A percentile compares a stretch with the other conserved stretches of the same genome.
phyloP scores from a whole-genome alignment of 805 yeast species.

The Teunomyces lycoperdinae region DNA sequence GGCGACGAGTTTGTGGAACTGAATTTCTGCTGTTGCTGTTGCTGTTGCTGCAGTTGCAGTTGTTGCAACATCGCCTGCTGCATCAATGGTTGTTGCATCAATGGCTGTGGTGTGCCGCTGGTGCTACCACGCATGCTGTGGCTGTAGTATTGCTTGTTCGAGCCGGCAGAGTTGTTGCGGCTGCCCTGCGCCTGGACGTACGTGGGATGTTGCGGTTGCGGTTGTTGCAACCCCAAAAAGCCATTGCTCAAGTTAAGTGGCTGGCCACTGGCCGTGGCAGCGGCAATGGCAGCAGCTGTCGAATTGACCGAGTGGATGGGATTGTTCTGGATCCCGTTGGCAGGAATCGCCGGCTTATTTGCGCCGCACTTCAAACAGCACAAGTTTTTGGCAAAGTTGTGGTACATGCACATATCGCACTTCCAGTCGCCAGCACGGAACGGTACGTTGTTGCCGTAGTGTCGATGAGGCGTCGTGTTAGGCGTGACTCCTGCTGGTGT shows the following conservation, averaged over 20 bases:
- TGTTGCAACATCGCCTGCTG: slow-evolving; percentile 12
- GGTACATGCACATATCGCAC: slow-evolving; percentile 83
- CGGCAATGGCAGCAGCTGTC: slow-evolving; percentile 47
- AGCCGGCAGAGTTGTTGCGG: slow-evolving; percentile 6
- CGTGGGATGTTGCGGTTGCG: slow-evolving; percentile 27
- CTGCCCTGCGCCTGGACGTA: slow-evolving; percentile 8
- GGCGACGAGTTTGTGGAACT: slow-evolving; percentile 18
- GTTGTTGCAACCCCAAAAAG: slow-evolving; percentile 33
- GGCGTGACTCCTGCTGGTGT: not conserved
- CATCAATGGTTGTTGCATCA: slow-evolving; percentile 22
- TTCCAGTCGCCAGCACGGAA: slow-evolving; percentile 98
- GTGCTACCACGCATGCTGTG: slow-evolving; percentile 15
- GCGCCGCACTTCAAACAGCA: slow-evolving; percentile 88
- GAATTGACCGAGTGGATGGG: slow-evolving; percentile 35
- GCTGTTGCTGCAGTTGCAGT: slow-evolving; percentile 15
- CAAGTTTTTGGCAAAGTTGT: slow-evolving; percentile 87
- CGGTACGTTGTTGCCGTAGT: slow-evolving; percentile 60
- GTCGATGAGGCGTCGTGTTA: slow-evolving; percentile 11
- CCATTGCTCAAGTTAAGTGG: slow-evolving; percentile 36
- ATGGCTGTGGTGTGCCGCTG: slow-evolving; percentile 17
- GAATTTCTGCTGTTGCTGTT: slow-evolving; percentile 9
- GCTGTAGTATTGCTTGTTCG: slow-evolving; percentile 15
- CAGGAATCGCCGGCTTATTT: slow-evolving; percentile 45
- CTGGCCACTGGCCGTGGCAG: slow-evolving; percentile 48
- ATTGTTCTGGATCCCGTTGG: slow-evolving; percentile 12